These are phyloP conservation scores for Talaromyces sp. DNA, from an alignment of 2,329 filamentous ascomycete species.

Conservation along the genomic window DNA sequence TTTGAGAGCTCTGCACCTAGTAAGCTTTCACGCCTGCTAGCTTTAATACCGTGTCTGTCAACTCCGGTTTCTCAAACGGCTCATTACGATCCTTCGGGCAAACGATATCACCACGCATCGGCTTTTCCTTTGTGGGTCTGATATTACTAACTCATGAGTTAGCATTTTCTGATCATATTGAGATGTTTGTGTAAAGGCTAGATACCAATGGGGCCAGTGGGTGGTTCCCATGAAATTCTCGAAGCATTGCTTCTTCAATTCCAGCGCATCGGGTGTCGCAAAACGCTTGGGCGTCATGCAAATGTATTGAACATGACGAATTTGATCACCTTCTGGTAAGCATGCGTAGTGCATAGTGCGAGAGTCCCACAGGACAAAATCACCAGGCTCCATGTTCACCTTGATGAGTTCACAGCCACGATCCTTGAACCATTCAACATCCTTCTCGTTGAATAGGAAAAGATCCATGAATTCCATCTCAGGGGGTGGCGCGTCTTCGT, in stretches of 20 bases:
- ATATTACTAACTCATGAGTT: too few species aligned
- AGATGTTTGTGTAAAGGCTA: too few species aligned
- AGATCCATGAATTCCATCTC: conserved; percentile 41
- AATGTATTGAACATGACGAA: conserved; percentile 42
- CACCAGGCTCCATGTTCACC: conserved; percentile 46
- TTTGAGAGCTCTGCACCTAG: too few species aligned
- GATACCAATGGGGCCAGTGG: conserved; percentile 45
- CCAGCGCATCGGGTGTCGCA: conserved; percentile 36
- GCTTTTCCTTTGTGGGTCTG: conserved; percentile 34
- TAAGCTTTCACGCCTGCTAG: conserved; percentile 37
- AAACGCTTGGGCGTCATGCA: conserved; percentile 42
- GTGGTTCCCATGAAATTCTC: conserved; percentile 39
- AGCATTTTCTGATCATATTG: too few species aligned
- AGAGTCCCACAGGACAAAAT: conserved; percentile 52
- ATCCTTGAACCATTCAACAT: conserved; percentile 48
- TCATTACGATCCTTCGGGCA: conserved; percentile 42
- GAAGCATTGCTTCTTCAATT: conserved; percentile 39
- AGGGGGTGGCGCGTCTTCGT: conserved; percentile 26
- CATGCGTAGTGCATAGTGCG: conserved; percentile 51
- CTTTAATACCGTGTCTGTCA: conserved; percentile 36
- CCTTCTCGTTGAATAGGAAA: conserved; percentile 47
- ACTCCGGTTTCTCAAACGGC: conserved; percentile 43
- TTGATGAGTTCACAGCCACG: conserved; percentile 45
- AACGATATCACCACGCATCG: conserved; percentile 40
- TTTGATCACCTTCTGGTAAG: conserved; percentile 39